phyloP scores from a whole-genome alignment of 2,329 filamentous ascomycete species.

The Metarhizium album region DNA sequence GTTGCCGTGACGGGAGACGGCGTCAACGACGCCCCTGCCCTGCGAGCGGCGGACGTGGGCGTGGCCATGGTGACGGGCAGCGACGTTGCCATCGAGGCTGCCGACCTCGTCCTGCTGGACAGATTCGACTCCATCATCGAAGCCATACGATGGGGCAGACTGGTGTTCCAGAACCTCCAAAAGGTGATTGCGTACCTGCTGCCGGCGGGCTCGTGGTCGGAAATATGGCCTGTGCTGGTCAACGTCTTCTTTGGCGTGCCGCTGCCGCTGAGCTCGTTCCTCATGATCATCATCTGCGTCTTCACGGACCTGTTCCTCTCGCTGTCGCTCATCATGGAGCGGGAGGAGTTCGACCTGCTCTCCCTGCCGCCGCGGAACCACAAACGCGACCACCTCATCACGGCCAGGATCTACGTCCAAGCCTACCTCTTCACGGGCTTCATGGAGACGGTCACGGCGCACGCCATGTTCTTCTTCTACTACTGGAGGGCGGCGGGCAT shows the following conservation, averaged over 20 bases:
- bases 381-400: constrained; percentile 40
- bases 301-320: constrained; percentile 44
- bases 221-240: constrained; percentile 45
- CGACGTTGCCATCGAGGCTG: constrained; percentile 53
- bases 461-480: constrained; percentile 45
- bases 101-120: constrained; percentile 57
- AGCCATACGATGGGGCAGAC: constrained; percentile 39
- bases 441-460: constrained; percentile 38
- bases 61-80: constrained; percentile 56
- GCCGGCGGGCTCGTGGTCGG: constrained; percentile 42
- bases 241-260: constrained; percentile 47
- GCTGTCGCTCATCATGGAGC: constrained; percentile 42
- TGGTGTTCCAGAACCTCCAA: constrained; percentile 31
- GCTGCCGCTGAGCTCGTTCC: constrained; percentile 37
- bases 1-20: constrained; percentile 67
- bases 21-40: constrained; percentile 55
- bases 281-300: constrained; percentile 49
- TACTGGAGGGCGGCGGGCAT: constrained; percentile 37
- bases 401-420: constrained; percentile 38
- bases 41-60: constrained; percentile 57
- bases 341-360: constrained; percentile 42
- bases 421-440: constrained; percentile 41
- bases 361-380: constrained; percentile 38
- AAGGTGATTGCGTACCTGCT: constrained; percentile 34
- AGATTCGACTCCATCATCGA: constrained; percentile 63